Base-by-base conservation (phyloP, 192 early-diverging fungal genomes). In the Piromyces finnis region DNA sequence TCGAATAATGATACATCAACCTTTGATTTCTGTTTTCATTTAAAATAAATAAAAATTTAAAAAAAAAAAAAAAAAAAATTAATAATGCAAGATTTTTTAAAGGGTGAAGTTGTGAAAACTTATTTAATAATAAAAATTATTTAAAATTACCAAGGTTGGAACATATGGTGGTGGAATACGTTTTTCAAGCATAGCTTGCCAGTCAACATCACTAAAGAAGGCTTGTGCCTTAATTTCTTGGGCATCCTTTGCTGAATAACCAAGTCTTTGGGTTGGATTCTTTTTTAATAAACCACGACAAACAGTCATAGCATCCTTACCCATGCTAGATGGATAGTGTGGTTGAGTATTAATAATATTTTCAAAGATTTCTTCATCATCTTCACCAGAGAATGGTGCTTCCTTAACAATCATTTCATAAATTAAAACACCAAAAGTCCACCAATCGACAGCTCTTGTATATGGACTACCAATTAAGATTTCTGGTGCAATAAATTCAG, bases 401-500 rank as follows among this genome's bases (percentile, higher is more conserved):
- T 68, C 51, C 51, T 68, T 68, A n/a, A 68, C 51, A 68, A 68
- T 85, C 96, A 98, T 97, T 81, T 95, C 94, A 83, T 90, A 97
- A 79, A 97, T 84, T 84, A 98, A 88, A 30, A 97, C 88, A 29
- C 96, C 96, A 82, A 96, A 95, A 5, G 97, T 95, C 97, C 97
- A 99, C 97, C 97, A 99, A 86, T 99, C 97, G 1, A 97, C 96
- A 2, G 97, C 95, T 28, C 94, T 90, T 13, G 92, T 93, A 84
- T 99, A 99, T 68, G 94, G 94, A 87, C 97, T 94, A 85, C 97
- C 97, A 79, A 93, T 86, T 30, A 99, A 87, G 78, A 99, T 98
- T 86, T 99, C 97, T 41, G 97, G 97, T 13, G 97, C 96, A 96
- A 99, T 99, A 82, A 97, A 99, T 84, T 99, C 97, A 13, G 96